phyloP scores from a whole-genome alignment of 2,329 filamentous ascomycete species.

The Aureobasidium melanogenum region DNA sequence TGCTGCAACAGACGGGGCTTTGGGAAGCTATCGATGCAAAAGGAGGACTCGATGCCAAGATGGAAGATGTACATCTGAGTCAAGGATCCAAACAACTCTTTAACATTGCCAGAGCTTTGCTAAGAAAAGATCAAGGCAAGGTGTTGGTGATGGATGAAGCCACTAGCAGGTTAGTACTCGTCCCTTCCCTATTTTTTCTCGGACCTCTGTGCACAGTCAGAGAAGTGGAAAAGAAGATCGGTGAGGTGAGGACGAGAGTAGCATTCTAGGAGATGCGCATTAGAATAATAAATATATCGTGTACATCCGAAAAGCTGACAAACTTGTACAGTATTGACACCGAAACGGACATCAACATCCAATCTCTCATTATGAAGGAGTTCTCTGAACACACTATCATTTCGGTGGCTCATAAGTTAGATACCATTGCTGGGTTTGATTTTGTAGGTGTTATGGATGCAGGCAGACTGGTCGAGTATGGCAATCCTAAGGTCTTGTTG shows the following conservation, averaged over 20 bases:
- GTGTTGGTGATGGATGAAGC: conserved; percentile 32
- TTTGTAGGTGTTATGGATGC: conserved; percentile 43
- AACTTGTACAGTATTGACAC: neutral
- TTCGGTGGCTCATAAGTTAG: conserved; percentile 47
- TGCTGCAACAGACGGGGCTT: conserved; percentile 38
- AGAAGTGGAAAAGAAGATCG: conserved; percentile 91
- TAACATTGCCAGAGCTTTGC: conserved; percentile 38
- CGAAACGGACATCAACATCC: neutral
- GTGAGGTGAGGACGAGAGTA: conserved; percentile 29
- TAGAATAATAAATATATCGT: neutral
- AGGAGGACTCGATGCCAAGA: conserved; percentile 31
- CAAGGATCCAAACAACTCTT: conserved; percentile 45
- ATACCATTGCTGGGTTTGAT: conserved; percentile 47
- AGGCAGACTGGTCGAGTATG: conserved; percentile 38
- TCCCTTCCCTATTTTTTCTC: neutral
- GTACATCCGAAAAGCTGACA: neutral
- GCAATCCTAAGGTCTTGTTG: neutral
- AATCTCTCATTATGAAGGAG: conserved; percentile 17
- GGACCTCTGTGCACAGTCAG: conserved; percentile 55
- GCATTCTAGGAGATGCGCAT: conserved; percentile 22
- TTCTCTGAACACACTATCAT: conserved; percentile 52
- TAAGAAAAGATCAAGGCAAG: conserved; percentile 26
- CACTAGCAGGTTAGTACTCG: conserved; percentile 9
- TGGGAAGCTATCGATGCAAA: conserved; percentile 15
- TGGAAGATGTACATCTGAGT: conserved; percentile 28